These are phyloP conservation scores for Cydonia oblonga DNA, from an alignment of 331 rosid genomes.

Conservation along the genomic window DNA sequence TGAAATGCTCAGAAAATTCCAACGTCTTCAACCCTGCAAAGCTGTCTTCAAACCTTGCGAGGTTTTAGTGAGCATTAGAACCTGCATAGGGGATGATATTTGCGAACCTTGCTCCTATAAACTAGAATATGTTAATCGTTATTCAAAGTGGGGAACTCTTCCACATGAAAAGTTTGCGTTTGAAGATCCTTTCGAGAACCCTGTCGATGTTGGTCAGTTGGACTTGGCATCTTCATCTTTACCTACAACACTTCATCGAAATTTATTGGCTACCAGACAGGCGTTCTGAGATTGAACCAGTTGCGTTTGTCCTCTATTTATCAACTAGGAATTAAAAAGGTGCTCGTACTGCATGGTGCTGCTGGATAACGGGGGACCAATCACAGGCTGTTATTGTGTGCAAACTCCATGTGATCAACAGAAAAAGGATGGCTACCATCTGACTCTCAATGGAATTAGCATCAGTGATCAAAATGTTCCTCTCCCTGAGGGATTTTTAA, in stretches of 20 bases:
- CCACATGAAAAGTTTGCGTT: constrained; percentile 11
- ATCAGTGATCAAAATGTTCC: not conserved
- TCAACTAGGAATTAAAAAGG: constrained; percentile 1
- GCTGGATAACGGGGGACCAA: not conserved
- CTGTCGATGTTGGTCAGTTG: constrained; percentile 9
- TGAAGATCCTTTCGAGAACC: not conserved
- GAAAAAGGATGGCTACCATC: not conserved
- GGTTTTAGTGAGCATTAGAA: not conserved
- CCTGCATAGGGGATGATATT: not conserved
- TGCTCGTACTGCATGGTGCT: constrained; percentile 8
- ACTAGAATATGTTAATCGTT: not conserved
- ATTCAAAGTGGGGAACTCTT: constrained; percentile 1
- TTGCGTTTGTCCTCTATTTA: constrained; percentile 3
- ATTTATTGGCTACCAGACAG: not conserved
- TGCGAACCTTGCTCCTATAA: constrained; percentile 1
- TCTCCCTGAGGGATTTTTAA: constrained; percentile 7
- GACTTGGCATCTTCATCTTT: constrained; percentile 6
- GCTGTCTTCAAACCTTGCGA: not conserved
- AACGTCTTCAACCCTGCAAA: not conserved
- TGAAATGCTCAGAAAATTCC: not conserved
- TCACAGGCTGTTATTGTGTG: not conserved
- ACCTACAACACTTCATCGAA: not conserved
- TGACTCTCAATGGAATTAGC: constrained; percentile 2
- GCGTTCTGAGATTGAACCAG: constrained; percentile 11
- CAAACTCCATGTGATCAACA: constrained; percentile 3